Conservation (phyloP, 306 rosid genomes). For the Bauhinia variegata region DNA sequence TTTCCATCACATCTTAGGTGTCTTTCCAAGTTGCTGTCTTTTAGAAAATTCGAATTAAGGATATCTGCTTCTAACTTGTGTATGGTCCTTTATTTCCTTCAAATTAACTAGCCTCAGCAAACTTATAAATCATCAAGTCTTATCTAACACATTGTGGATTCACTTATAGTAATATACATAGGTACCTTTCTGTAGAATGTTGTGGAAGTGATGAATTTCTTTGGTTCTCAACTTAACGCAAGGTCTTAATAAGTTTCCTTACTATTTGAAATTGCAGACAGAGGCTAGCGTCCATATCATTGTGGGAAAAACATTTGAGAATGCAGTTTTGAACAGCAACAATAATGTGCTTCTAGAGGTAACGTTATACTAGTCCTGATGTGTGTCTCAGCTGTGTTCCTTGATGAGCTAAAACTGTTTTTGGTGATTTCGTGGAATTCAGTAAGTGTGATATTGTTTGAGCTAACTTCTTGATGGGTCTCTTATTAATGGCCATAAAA, state of each 20-base stretch:
- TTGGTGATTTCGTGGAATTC: neutral
- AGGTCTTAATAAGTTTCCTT: conserved; percentile 1
- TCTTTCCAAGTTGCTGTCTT: conserved; percentile 1
- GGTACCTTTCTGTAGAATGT: neutral
- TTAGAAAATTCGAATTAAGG: neutral
- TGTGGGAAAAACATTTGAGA: conserved; percentile 82
- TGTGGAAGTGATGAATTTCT: conserved; percentile 2
- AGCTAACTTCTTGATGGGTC: conserved; percentile 23
- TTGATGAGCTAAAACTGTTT: conserved; percentile 3
- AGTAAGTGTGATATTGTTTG: neutral
- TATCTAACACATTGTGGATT: conserved; percentile 15
- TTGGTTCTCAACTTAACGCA: conserved; percentile 1
- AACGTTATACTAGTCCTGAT: neutral
- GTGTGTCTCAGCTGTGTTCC: neutral
- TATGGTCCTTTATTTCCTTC: conserved; percentile 1
- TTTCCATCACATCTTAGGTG: conserved; percentile 6
- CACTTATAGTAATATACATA: neutral
- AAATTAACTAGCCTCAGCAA: conserved; percentile 1
- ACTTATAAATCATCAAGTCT: neutral
- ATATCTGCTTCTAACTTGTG: neutral
- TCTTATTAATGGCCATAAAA: conserved; percentile 30
- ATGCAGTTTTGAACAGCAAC: conserved; percentile 61
- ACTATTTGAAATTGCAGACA: conserved; percentile 55
- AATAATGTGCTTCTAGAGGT: conserved; percentile 89
- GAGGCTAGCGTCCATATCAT: conserved; percentile 59